These are phyloP conservation scores for Penicillium concentricum DNA, from an alignment of 2,329 filamentous ascomycete species.

Conservation along the genomic window DNA sequence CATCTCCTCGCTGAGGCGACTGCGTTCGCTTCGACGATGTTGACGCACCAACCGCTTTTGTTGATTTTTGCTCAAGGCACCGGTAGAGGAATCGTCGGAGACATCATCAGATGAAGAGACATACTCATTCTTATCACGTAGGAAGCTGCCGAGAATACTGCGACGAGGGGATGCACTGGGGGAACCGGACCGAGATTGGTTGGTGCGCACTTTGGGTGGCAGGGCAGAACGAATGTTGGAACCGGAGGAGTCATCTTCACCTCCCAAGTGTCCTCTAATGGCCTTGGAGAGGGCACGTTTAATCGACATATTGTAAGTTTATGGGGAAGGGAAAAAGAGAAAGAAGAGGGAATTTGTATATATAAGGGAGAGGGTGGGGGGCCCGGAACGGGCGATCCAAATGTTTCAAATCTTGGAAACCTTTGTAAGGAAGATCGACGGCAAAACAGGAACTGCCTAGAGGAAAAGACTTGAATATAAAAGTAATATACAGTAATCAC, in stretches of 20 bases:
- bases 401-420: background rate
- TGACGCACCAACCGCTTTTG: slow-evolving; percentile 45
- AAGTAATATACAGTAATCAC: slow-evolving; percentile 9
- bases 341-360: slow-evolving; percentile 3
- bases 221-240: slow-evolving; percentile 22
- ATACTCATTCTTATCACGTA: slow-evolving; percentile 41
- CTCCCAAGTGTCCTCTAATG: slow-evolving; percentile 28
- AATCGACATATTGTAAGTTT: slow-evolving; percentile 46
- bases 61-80: slow-evolving; percentile 46
- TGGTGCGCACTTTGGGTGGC: slow-evolving; percentile 16
- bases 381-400: slow-evolving; percentile 10
- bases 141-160: slow-evolving; percentile 42
- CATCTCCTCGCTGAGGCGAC: slow-evolving; percentile 46
- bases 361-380: slow-evolving; percentile 8
- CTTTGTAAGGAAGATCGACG: background rate
- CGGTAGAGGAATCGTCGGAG: slow-evolving; percentile 39
- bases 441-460: background rate
- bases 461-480: background rate
- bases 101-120: slow-evolving; percentile 45
- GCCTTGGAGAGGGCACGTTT: slow-evolving; percentile 46
- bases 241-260: slow-evolving; percentile 24
- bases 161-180: slow-evolving; percentile 37
- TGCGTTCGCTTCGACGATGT: slow-evolving; percentile 39
- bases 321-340: background rate
- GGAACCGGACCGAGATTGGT: slow-evolving; percentile 12